These are phyloP conservation scores for Rhizomucor pusillus DNA, from an alignment of 371 early-diverging fungal species.

Conservation along the genomic window DNA sequence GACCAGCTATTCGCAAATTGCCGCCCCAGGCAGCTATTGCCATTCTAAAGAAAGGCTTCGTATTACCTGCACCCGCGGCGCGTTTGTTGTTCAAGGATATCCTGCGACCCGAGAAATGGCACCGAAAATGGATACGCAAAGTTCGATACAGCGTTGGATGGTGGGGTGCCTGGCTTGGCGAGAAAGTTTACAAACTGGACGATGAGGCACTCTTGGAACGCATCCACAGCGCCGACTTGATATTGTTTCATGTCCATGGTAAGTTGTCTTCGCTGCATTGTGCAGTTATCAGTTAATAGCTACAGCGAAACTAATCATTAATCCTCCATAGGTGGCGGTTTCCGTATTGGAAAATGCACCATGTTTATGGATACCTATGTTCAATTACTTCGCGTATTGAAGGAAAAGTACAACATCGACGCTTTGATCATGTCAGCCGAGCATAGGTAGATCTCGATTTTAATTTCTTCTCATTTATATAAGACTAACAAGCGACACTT, in stretches of 20 bases:
- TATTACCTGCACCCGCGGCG: constrained; percentile 47
- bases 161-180: constrained; percentile 54
- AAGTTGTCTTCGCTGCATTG: no score
- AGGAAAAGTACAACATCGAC: constrained; percentile 36
- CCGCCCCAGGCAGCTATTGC: constrained; percentile 40
- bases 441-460: constrained; percentile 18
- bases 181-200: constrained; percentile 27
- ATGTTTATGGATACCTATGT: constrained; percentile 52
- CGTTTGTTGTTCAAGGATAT: constrained; percentile 43
- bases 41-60: constrained; percentile 36
- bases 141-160: constrained; percentile 33
- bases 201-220: constrained; percentile 23
- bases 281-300: no score
- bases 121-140: constrained; percentile 37
- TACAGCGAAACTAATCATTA: no score
- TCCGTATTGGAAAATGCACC: constrained; percentile 44
- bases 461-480: not conserved
- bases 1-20: constrained; percentile 30
- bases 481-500: not conserved
- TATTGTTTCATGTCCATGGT: constrained; percentile 50
- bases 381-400: constrained; percentile 33
- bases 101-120: constrained; percentile 35
- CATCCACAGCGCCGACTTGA: constrained; percentile 35
- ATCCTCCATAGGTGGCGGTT: constrained; percentile 39
- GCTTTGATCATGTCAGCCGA: constrained; percentile 46